Percentiles rank a stretch among this genome's conserved stretches.
These are phyloP conservation scores for Leccinum incarnatum DNA, from an alignment of 768 basidiomycete genomes.

Conservation along the genomic window DNA sequence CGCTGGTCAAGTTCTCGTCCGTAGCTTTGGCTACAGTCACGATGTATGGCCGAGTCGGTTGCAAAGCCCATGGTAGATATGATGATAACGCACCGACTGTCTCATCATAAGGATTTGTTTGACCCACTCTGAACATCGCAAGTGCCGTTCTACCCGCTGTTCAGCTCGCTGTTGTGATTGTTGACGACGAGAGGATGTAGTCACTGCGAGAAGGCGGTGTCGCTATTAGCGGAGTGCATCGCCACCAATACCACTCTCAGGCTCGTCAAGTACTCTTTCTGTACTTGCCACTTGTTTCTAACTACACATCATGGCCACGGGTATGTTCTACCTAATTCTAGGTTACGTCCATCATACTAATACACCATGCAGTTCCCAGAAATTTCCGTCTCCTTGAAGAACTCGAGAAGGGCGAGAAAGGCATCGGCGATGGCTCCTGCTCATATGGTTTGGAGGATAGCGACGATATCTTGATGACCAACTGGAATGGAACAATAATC, in stretches of 20 bases:
- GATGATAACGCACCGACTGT: slow-evolving; percentile 68
- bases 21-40: slow-evolving; percentile 79
- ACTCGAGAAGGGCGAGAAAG: slow-evolving; percentile 99
- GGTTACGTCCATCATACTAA: not conserved
- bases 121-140: slow-evolving; percentile 68
- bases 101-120: slow-evolving; percentile 83
- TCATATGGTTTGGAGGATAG: slow-evolving; percentile 94
- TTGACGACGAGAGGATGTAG: slow-evolving; percentile 6
- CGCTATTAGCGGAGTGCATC: slow-evolving; percentile 13
- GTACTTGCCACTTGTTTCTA: slow-evolving; percentile 9
- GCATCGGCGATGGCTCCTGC: slow-evolving; percentile 96
- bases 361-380: slow-evolving; percentile 72
- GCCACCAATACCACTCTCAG: not conserved
- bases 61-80: slow-evolving; percentile 3
- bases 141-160: slow-evolving; percentile 1
- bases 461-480: slow-evolving; percentile 96
- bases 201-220: slow-evolving; percentile 33
- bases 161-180: slow-evolving; percentile 18
- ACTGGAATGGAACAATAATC: slow-evolving; percentile 99
- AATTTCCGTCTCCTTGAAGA: slow-evolving; percentile 97
- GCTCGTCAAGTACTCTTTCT: not conserved
- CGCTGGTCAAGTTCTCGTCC: slow-evolving; percentile 92
- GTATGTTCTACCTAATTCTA: slow-evolving; percentile 32
- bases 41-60: slow-evolving; percentile 1
- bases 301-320: slow-evolving; percentile 46